These are phyloP conservation scores for Trichophyton schoenleinii DNA, from an alignment of 2,329 filamentous ascomycete genomes.

Conservation along the genomic window DNA sequence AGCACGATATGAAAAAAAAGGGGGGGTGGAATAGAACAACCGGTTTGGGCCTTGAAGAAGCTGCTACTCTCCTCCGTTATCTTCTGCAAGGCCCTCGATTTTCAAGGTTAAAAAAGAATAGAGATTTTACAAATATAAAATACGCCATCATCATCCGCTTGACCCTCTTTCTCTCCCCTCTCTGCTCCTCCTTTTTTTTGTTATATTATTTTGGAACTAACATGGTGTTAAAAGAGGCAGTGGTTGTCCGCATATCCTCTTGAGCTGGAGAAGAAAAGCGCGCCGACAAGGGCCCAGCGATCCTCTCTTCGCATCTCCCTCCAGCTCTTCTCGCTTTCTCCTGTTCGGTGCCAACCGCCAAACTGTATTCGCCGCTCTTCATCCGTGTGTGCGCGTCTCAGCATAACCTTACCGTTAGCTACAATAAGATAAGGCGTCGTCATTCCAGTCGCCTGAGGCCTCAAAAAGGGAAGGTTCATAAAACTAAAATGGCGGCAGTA, in stretches of 20 bases:
- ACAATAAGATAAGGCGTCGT: slow-evolving; percentile 35
- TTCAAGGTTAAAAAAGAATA: slow-evolving; percentile 3
- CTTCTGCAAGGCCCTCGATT: slow-evolving; percentile 6
- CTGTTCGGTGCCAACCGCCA: slow-evolving; percentile 33
- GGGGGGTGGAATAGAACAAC: slow-evolving; percentile 8
- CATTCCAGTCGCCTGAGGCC: slow-evolving; percentile 22
- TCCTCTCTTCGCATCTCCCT: not conserved
- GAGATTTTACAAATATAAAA: too few relatives aligned
- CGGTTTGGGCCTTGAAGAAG: slow-evolving; percentile 11
- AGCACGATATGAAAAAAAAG: not conserved
- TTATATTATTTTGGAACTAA: slow-evolving; percentile 19
- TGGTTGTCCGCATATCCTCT: slow-evolving; percentile 4
- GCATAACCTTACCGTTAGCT: slow-evolving; percentile 33
- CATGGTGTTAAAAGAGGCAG: slow-evolving; percentile 23
- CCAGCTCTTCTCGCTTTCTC: not conserved
- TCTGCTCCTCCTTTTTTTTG: not conserved
- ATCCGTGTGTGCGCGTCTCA: slow-evolving; percentile 44
- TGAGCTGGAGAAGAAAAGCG: not conserved
- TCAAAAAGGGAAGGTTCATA: slow-evolving; percentile 14
- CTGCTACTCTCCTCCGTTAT: slow-evolving; percentile 11
- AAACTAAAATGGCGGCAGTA: slow-evolving; percentile 24
- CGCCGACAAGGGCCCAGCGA: not conserved
- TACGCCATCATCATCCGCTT: too few relatives aligned
- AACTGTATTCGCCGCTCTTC: slow-evolving; percentile 61
- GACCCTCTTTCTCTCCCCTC: not conserved